phyloP scores from a whole-genome alignment of 495 filamentous ascomycete species.

The Ascodesmis nigricans region DNA sequence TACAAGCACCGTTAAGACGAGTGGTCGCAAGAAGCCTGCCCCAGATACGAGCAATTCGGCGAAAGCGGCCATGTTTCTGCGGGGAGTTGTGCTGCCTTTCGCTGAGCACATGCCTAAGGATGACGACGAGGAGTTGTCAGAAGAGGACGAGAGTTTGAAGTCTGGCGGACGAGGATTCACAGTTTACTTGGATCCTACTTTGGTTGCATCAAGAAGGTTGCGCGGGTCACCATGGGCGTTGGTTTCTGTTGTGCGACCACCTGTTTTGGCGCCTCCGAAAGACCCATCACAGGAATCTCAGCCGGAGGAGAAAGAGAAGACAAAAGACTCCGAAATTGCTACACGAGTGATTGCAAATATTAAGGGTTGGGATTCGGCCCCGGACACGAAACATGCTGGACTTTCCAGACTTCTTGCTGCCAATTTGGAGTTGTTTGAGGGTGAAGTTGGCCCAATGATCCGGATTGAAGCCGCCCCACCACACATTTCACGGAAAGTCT shows the following conservation, averaged over 20 bases:
- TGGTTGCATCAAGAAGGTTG: constrained; percentile 43
- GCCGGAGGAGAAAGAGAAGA: constrained; percentile 36
- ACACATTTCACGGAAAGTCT: constrained; percentile 31
- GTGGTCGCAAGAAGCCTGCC: constrained; percentile 46
- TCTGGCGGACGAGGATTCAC: constrained; percentile 35
- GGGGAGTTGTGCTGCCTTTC: constrained; percentile 40
- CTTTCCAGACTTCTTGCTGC: constrained; percentile 56
- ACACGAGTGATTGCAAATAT: constrained; percentile 55
- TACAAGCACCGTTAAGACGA: constrained; percentile 44
- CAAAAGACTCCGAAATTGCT: constrained; percentile 25
- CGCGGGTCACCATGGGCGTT: constrained; percentile 49
- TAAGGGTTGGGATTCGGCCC: constrained; percentile 62
- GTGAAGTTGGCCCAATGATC: constrained; percentile 68
- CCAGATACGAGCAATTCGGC: constrained; percentile 41
- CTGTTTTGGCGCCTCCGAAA: constrained; percentile 47
- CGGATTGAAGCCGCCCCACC: constrained; percentile 56
- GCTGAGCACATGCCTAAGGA: constrained; percentile 7
- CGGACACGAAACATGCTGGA: constrained; percentile 52
- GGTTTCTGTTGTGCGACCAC: constrained; percentile 59
- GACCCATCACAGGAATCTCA: constrained; percentile 52
- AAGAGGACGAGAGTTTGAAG: constrained; percentile 39
- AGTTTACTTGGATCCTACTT: constrained; percentile 41
- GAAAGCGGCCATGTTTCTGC: constrained; percentile 42
- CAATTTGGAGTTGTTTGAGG: constrained; percentile 38
- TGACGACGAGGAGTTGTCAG: constrained; percentile 32